Percentiles rank a stretch among this genome's conserved stretches.
Conservation (phyloP, 169 alveolate species). For the Plasmodium knowlesi region DNA sequence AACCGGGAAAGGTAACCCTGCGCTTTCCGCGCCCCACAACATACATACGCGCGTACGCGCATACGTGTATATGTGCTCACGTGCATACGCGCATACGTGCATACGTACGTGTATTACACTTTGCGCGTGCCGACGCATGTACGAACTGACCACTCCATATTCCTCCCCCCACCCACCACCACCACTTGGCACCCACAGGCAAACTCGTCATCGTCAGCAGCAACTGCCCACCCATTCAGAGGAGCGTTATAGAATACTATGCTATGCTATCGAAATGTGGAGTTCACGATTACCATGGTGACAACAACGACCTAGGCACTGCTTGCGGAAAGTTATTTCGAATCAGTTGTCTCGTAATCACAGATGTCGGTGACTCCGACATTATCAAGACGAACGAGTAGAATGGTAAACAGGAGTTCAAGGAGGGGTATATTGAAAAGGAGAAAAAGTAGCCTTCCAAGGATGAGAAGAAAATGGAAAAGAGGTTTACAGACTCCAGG, state of each 20-base stretch:
- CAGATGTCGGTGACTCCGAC: constrained; percentile 98
- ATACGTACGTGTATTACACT: not conserved
- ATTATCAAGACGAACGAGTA: constrained; percentile 93
- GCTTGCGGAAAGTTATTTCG: constrained; percentile 98
- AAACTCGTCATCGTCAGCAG: constrained; percentile 94
- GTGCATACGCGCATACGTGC: not conserved
- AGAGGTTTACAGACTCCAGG: not conserved
- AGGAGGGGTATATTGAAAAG: not conserved
- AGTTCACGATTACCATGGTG: constrained; percentile 95
- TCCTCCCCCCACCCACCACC: not conserved
- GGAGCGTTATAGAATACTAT: constrained; percentile 98
- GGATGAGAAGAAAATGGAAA: not conserved
- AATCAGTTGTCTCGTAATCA: constrained; percentile 94
- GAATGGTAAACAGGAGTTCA: not conserved
- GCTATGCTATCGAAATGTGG: constrained; percentile 97
- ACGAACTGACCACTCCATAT: too few relatives aligned
- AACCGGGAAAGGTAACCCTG: constrained; percentile 91
- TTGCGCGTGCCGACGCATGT: not conserved
- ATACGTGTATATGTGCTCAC: not conserved
- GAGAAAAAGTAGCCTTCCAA: not conserved
- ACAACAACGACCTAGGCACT: constrained; percentile 95
- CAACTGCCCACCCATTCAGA: constrained; percentile 98
- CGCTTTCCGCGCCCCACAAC: not conserved
- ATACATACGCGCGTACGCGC: not conserved
- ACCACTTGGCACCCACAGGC: constrained; percentile 77